A percentile compares a stretch with the other conserved stretches of the same genome.
Conservation (phyloP, 164 flowering plant genomes). For the Berberis vulgaris region DNA sequence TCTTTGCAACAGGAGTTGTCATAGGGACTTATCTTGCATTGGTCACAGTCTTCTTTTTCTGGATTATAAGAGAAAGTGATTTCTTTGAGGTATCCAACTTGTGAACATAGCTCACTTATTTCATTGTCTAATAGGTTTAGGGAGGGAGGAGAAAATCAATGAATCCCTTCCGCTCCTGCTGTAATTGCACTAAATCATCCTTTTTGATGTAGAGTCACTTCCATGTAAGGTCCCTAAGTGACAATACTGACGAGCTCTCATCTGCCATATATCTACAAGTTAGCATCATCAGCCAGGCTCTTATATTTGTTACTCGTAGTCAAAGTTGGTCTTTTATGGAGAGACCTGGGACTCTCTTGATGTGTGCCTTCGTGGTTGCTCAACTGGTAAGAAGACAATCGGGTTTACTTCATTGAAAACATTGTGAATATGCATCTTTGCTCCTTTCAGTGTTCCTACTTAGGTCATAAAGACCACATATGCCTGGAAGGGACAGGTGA, state of each 20-base stretch:
- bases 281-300: slow-evolving; percentile 72
- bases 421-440: background rate
- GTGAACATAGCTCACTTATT: background rate
- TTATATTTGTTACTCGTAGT: slow-evolving; percentile 73
- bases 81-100: slow-evolving; percentile 68
- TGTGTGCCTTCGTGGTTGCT: slow-evolving; percentile 79
- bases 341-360: slow-evolving; percentile 68
- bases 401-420: background rate
- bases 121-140: background rate
- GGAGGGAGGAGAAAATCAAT: background rate
- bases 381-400: slow-evolving; percentile 49
- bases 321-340: slow-evolving; percentile 77
- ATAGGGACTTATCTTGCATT: slow-evolving; percentile 86
- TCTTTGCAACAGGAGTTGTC: slow-evolving; percentile 77
- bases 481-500: background rate
- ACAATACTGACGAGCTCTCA: slow-evolving; percentile 40
- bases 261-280: slow-evolving; percentile 70
- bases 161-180: background rate
- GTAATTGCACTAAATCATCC: slow-evolving; percentile 4
- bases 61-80: slow-evolving; percentile 40
- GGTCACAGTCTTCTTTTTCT: slow-evolving; percentile 72
- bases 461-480: too few species aligned
- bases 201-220: slow-evolving; percentile 37
- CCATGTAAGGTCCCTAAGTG: slow-evolving; percentile 39
- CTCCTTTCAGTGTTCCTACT: background rate